Evolutionary conservation across 371 early-diverging fungal genomes (phyloP), one percentile per base, ranked within the genome.

Genomic region (Lichtheimia corymbifera): DNA sequence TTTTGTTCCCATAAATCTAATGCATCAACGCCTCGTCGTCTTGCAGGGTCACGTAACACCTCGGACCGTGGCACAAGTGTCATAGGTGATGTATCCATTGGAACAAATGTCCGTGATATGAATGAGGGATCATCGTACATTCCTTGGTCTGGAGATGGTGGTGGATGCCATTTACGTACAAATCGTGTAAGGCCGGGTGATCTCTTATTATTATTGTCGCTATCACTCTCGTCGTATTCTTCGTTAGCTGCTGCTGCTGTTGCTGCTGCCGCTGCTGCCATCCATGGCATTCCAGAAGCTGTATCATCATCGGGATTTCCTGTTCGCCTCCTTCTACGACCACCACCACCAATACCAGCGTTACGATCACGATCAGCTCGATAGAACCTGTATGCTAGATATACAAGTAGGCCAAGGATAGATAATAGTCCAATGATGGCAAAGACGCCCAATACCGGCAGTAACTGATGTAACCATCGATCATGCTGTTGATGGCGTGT

Each of bases 21-120:
- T 59, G 73, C 80, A 52, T 79, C 75, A 17, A 79, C 69, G 9
- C 80, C 80, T 17, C 77, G 63, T 61, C 75, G 61, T 15, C 77
- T 69, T 14, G 63, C 45, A 14, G 80, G 80, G 55, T 79, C 77
- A 3, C 51, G 54, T 65, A 61, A 67, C 28, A 79, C 71, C 18
- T 70, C 73, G 13, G 63, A 60, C 0, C 80, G 58, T 12, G 74
- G 70, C 5, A 79, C 77, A 11, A 79, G 59, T 4, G 66, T 74
- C 55, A 79, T 40, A 4, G 76, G 72, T 1, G 76, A 73, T 4
- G 52, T 57, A 22, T 62, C 52, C 15, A 70, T 67, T 1, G 73
- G 73, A 13, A 70, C 58, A 65, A 73, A 73, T 2, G 70, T 73
- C 20, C 61, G 53, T 52, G 65, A 60, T 5, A 73, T 65, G 35